Evolutionary conservation across 2,329 filamentous ascomycete genomes (phyloP).

Genomic region (Nigrospora sphaerica): DNA sequence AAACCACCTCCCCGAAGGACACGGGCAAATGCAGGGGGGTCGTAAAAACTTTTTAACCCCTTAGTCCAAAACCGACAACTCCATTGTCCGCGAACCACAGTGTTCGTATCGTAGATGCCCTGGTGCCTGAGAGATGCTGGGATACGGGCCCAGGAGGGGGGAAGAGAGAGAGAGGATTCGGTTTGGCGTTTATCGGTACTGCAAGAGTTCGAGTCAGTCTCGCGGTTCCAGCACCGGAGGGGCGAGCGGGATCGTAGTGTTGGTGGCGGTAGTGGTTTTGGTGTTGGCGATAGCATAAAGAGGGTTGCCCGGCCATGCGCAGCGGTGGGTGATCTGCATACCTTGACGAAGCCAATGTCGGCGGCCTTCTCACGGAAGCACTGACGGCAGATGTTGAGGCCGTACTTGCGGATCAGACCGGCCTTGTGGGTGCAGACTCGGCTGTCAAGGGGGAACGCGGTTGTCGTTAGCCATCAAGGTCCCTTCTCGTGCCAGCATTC

Average conservation of each 20-base stretch:
- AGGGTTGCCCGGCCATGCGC: no score
- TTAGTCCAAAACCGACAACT: slow-evolving; percentile 18
- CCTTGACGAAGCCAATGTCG: slow-evolving; percentile 70
- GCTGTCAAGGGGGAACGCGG: slow-evolving; percentile 28
- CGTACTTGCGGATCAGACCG: slow-evolving; percentile 99
- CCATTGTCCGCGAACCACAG: slow-evolving; percentile 14
- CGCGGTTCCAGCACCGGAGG: no score
- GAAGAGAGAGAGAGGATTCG: slow-evolving; percentile 7
- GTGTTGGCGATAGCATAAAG: no score
- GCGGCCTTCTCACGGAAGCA: slow-evolving; percentile 70
- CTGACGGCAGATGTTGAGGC: slow-evolving; percentile 80
- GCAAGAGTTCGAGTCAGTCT: background rate
- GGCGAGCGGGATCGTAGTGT: no score
- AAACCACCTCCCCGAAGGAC: slow-evolving; percentile 6
- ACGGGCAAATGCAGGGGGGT: slow-evolving; percentile 11
- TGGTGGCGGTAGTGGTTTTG: no score
- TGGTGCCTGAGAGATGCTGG: slow-evolving; percentile 2
- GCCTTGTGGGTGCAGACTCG: slow-evolving; percentile 82
- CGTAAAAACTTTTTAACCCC: slow-evolving; percentile 8
- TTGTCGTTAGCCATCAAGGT: no score
- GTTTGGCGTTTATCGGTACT: slow-evolving; percentile 17
- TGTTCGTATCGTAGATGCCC: slow-evolving; percentile 16
- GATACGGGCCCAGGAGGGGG: slow-evolving; percentile 3
- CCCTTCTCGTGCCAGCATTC: background rate
- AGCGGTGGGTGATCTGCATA: slow-evolving; percentile 19